Evolutionary conservation across 805 yeast species (phyloP), one percentile per base, ranked within the genome.

Genomic region (Yamadazyma nakazawae): DNA sequence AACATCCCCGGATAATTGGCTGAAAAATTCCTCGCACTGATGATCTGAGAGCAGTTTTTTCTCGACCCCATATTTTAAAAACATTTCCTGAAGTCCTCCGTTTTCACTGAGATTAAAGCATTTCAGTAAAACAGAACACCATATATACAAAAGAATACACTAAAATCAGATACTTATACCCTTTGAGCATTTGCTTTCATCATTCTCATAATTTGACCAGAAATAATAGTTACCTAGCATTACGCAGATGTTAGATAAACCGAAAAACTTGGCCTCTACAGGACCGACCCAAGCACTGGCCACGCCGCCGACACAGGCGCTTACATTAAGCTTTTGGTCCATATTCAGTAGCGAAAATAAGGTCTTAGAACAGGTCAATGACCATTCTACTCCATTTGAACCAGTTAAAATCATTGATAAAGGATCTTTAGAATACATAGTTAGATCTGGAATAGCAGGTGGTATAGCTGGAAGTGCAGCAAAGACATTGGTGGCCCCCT

Each of bases 391-490:
- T 1, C 68, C 67, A 4, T 50, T 60, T 36, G 66, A 53, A 18
- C 58, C 54, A 24, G 50, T 49, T 1, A 52, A 60, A 46, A 56
- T 67, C 35, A 79, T 81, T 24, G 84, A 87, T 59, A 88, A 85
- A 55, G 85, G 79, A 43, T 82, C 89, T 4, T 53, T 84, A 25
- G 92, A 87, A 49, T 94, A 92, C 64, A 82, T 94, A 14, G 49
- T 88, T 32, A 76, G 89, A 51, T 84, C 95, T 17, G 99, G 96
- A 0, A 54, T 90, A 0, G 96, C 99, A 0, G 99, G 99, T 16
- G 99, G 99, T 2, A 56, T 88, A 2, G 97, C 98, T 0, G 99
- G 99, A 1, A 82, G 90, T 44, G 88, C 94, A n/a, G 98, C 97
- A 2, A 94, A 94, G 60, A 89, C 98, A 0, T 72, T 91, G 46